These are phyloP conservation scores for Fusarium devonianum DNA, from an alignment of 2,329 filamentous ascomycete genomes.

Conservation along the genomic window DNA sequence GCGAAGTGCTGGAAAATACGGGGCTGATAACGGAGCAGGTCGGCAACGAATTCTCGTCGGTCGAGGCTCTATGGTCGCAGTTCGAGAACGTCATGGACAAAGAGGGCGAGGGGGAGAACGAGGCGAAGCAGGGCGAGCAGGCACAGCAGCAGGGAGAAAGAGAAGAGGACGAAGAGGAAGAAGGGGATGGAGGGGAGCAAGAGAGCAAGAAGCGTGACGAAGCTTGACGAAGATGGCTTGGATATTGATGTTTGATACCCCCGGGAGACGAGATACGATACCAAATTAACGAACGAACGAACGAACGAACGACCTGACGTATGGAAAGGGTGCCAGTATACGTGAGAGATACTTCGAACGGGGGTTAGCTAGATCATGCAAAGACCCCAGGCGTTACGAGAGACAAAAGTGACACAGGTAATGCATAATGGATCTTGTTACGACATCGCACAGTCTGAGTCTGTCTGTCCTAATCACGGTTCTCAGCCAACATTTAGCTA, in stretches of 20 bases:
- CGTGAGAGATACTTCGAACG: too few relatives aligned
- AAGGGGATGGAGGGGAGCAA: conserved; percentile 17
- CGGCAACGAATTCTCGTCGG: conserved; percentile 95
- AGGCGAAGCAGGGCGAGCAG: conserved; percentile 33
- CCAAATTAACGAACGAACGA: conserved; percentile 10
- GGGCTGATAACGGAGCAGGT: conserved; percentile 58
- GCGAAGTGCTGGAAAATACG: too few relatives aligned
- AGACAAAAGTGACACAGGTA: too few relatives aligned
- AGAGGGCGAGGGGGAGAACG: conserved; percentile 49
- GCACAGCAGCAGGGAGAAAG: conserved; percentile 15
- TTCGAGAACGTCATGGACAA: conserved; percentile 96
- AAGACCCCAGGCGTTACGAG: too few relatives aligned
- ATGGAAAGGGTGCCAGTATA: too few relatives aligned
- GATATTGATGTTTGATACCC: conserved; percentile 31
- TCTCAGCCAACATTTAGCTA: too few relatives aligned
- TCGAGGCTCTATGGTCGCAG: conserved; percentile 95
- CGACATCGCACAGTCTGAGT: too few relatives aligned
- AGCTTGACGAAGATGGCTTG: conserved; percentile 8
- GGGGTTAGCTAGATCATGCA: too few relatives aligned
- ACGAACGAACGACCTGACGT: too few relatives aligned
- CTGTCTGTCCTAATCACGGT: too few relatives aligned
- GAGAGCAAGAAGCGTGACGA: conserved; percentile 24
- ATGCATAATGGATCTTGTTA: too few relatives aligned
- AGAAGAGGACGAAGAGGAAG: conserved; percentile 1
- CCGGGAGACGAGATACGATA: not conserved